Evolutionary conservation across 371 early-diverging fungal genomes (phyloP).

Genomic region (Rhizopus sp.): DNA sequence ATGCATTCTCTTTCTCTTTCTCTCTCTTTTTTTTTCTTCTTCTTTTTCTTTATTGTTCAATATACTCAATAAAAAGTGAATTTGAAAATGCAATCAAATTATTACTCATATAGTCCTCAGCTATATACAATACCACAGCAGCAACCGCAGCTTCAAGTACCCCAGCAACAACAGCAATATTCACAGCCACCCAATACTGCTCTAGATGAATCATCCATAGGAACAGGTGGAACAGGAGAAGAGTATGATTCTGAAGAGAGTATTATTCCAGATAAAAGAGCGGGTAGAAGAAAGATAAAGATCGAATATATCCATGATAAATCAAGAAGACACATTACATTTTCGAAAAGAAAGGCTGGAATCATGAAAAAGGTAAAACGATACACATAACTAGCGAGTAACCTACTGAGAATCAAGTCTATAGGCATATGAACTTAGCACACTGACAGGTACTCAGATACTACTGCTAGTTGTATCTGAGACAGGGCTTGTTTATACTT

Average conservation of each 20-base stretch:
- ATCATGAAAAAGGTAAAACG: slow-evolving; percentile 91
- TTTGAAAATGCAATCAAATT: neutral
- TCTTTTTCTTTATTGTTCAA: neutral
- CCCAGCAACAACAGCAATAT: too few relatives aligned
- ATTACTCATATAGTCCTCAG: slow-evolving; percentile 1
- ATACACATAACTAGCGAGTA: neutral
- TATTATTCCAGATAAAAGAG: slow-evolving; percentile 55
- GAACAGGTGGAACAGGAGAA: slow-evolving; percentile 22
- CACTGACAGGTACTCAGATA: slow-evolving; percentile 96
- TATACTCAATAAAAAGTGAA: neutral
- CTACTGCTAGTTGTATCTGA: slow-evolving; percentile 93
- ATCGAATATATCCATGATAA: slow-evolving; percentile 94
- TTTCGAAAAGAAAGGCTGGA: slow-evolving; percentile 96
- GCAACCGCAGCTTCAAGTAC: neutral
- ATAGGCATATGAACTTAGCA: slow-evolving; percentile 92
- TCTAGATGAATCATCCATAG: slow-evolving; percentile 4
- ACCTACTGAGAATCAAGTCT: neutral
- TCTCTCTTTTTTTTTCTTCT: neutral
- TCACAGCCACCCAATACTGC: neutral
- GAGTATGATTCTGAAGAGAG: slow-evolving; percentile 39
- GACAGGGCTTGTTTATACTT: slow-evolving; percentile 97
- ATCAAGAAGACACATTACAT: slow-evolving; percentile 92
- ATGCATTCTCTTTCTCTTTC: neutral
- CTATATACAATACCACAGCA: neutral
- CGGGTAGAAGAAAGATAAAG: slow-evolving; percentile 89